Evolutionary conservation across 2,329 filamentous ascomycete species (phyloP).

Genomic region (Cadophora gregata): DNA sequence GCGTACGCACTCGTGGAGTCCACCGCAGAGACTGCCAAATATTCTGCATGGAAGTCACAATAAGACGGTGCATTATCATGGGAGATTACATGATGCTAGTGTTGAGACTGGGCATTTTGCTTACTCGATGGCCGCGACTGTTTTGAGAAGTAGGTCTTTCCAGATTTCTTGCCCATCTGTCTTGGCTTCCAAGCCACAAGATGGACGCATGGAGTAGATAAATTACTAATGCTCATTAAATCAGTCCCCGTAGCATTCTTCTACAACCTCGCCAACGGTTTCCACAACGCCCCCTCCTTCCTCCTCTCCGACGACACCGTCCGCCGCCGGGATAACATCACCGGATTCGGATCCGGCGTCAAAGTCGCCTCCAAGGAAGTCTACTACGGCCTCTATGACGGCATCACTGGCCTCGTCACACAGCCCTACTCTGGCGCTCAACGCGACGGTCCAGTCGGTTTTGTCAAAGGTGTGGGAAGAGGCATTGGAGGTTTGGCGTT

Average conservation of each 20-base stretch:
- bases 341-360: slow-evolving; percentile 67
- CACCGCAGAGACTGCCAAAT: slow-evolving; percentile 5
- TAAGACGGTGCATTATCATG: slow-evolving; percentile 30
- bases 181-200: neutral
- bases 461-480: slow-evolving; percentile 59
- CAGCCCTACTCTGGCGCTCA: slow-evolving; percentile 50
- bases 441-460: slow-evolving; percentile 46
- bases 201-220: neutral
- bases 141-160: slow-evolving; percentile 26
- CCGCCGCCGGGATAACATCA: slow-evolving; percentile 59
- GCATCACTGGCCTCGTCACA: slow-evolving; percentile 64
- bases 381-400: slow-evolving; percentile 66
- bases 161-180: neutral
- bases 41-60: slow-evolving; percentile 7
- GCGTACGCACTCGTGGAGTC: slow-evolving; percentile 20
- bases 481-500: slow-evolving; percentile 62
- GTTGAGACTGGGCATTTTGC: slow-evolving; percentile 35
- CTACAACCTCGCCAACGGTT: slow-evolving; percentile 68
- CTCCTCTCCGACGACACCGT: slow-evolving; percentile 74
- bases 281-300: slow-evolving; percentile 68
- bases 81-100: slow-evolving; percentile 29
- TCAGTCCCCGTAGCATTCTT: slow-evolving; percentile 52
- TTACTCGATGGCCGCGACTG: slow-evolving; percentile 25
- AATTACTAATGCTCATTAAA: neutral
- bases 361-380: slow-evolving; percentile 66